These are phyloP conservation scores for Lactarius evosmus DNA, from an alignment of 768 basidiomycete species.

Conservation along the genomic window DNA sequence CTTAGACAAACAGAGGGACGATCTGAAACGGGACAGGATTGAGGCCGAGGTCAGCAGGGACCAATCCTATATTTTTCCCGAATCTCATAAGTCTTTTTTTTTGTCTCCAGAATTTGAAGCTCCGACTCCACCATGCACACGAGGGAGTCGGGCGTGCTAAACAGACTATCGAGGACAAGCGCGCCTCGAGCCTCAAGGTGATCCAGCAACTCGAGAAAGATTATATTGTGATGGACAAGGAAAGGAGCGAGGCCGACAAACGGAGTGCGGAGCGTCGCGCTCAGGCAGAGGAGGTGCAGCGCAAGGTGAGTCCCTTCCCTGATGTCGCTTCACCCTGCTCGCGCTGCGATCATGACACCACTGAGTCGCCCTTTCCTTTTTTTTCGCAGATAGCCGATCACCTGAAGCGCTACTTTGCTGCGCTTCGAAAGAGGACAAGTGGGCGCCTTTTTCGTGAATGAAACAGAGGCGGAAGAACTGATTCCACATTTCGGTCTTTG, in stretches of 20 bases:
- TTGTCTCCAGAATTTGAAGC: conserved; percentile 42
- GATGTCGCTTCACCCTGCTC: too few relatives aligned
- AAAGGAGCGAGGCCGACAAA: conserved; percentile 74
- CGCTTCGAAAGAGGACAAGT: conserved; percentile 75
- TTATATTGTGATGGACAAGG: conserved; percentile 73
- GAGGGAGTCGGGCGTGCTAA: conserved; percentile 81
- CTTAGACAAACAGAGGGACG: conserved; percentile 69
- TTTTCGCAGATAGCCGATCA: conserved; percentile 71
- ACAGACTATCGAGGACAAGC: conserved; percentile 77
- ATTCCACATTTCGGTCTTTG: not conserved
- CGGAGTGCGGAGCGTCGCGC: conserved; percentile 72
- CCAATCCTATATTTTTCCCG: too few relatives aligned
- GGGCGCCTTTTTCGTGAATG: conserved; percentile 21
- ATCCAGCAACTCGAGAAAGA: conserved; percentile 75
- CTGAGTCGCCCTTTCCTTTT: not conserved
- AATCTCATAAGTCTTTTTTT: not conserved
- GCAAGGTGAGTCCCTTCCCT: conserved; percentile 45
- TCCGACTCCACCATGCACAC: conserved; percentile 78
- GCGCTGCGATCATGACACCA: not conserved
- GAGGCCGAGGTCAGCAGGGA: conserved; percentile 52
- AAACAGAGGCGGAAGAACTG: not conserved
- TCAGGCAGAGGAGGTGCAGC: conserved; percentile 65
- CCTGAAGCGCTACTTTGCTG: conserved; percentile 58
- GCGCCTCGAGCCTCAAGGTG: conserved; percentile 63
- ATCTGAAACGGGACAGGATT: conserved; percentile 63